Evolutionary conservation across 2,329 filamentous ascomycete species (phyloP), one percentile per base, ranked within the genome.

Genomic region (Corinectria fuckeliana): DNA sequence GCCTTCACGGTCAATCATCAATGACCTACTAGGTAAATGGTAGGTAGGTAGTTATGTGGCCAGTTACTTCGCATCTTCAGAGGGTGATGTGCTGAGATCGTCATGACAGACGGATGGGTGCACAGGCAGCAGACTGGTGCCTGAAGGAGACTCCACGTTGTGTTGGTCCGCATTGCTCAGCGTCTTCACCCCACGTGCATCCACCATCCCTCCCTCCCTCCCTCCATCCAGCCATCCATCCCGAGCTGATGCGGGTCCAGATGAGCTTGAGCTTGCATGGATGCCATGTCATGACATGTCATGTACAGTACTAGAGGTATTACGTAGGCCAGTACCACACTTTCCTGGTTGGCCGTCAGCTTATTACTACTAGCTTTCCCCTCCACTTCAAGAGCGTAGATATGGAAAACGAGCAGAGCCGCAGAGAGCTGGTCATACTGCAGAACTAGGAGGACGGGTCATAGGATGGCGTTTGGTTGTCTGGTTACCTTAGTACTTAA

Each of bases 111-210:
- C 10, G 41, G 21, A 42, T 7, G 39, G 9, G 16, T 44, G n/a
- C 41, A 13, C 39, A 28, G 26, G 41, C 11, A n/a, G 41, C 9
- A 44, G 16, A 16, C 23, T 20, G 20, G 26, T 49, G 52, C 44
- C 48, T 56, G 52, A 56, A 41, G 42, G 26, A 44, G n/a, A 41
- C 34, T 49, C 34, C 13, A n/a, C n/a, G n/a, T 49, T 39, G 44
- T 28, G 26, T 32, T 21, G 26, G 10, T 32, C 38, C 20, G 38
- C 38, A n/a, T 21, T 41, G 18, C 20, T 21, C 18, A 41, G 38
- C 38, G 38, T 41, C 38, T 32, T 8, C 16, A 11, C 16, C 38
- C 38, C 38, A 41, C 32, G 32, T 34, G 32, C 32, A 34, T n/a
- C 6, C 32, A n/a, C n/a, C n/a, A n/a, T n/a, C n/a, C n/a, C n/a